These are phyloP conservation scores for Lentinus brumalis DNA, from an alignment of 768 basidiomycete species.

Conservation along the genomic window DNA sequence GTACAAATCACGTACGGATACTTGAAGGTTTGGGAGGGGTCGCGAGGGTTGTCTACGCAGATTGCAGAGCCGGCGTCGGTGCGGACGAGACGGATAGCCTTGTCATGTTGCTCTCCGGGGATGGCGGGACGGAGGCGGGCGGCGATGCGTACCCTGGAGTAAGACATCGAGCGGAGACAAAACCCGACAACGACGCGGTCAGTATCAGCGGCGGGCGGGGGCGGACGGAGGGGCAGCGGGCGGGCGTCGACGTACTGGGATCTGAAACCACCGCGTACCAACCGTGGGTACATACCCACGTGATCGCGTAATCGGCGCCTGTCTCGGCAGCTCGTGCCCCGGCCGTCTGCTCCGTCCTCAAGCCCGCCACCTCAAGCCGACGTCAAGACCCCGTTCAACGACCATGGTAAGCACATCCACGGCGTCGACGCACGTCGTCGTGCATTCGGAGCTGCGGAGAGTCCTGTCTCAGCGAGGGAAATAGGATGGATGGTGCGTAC, in stretches of 20 bases:
- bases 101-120: slow-evolving; percentile 61
- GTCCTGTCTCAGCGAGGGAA: slow-evolving; percentile 15
- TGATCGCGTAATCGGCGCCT: no score
- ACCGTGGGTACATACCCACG: no score
- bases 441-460: slow-evolving; percentile 20
- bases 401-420: slow-evolving; percentile 24
- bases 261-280: no score
- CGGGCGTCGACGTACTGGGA: no score
- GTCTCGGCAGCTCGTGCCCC: no score
- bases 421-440: slow-evolving; percentile 1
- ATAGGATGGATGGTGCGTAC: slow-evolving; percentile 33
- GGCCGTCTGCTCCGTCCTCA: background rate
- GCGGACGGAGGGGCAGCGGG: no score
- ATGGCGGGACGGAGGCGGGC: slow-evolving; percentile 73
- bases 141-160: slow-evolving; percentile 63
- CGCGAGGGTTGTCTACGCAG: slow-evolving; percentile 70
- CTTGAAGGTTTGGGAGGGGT: slow-evolving; percentile 69
- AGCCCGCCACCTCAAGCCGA: background rate
- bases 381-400: slow-evolving; percentile 17
- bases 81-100: slow-evolving; percentile 55
- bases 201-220: no score
- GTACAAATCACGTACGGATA: slow-evolving; percentile 57
- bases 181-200: no score
- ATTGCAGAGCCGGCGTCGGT: slow-evolving; percentile 47
- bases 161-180: slow-evolving; percentile 8